Evolutionary conservation across 2,329 filamentous ascomycete species (phyloP).

Genomic region (Aspergillus hortae): DNA sequence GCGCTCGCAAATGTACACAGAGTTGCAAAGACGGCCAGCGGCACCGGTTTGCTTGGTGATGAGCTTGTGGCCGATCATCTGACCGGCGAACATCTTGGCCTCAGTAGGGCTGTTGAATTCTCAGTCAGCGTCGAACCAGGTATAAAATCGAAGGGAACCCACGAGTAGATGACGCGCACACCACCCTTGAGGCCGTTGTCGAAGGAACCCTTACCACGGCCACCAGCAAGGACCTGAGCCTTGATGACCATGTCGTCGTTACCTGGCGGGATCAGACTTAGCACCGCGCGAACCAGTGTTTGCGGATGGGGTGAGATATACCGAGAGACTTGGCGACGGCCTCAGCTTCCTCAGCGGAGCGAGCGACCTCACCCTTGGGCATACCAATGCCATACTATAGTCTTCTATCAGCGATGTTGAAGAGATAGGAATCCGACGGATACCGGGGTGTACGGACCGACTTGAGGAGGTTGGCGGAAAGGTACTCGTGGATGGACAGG

Average conservation of each 20-base stretch:
- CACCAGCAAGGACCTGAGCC: conserved; percentile 96
- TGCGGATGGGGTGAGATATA: conserved; percentile 34
- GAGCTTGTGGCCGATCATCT: conserved; percentile 99
- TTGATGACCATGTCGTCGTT: conserved; percentile 98
- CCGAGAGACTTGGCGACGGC: conserved; percentile 84
- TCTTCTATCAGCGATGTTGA: conserved; percentile 20
- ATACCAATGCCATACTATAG: conserved; percentile 87
- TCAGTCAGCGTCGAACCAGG: conserved; percentile 9
- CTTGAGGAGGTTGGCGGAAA: conserved; percentile 86
- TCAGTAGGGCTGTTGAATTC: conserved; percentile 61
- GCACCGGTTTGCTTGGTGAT: conserved; percentile 99
- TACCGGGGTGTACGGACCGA: conserved; percentile 42
- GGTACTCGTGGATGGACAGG: conserved; percentile 97
- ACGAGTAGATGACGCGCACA: conserved; percentile 97
- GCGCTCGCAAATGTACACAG: conserved; percentile 98
- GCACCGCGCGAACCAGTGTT: conserved; percentile 10
- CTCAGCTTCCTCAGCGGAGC: conserved; percentile 82
- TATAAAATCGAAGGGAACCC: conserved; percentile 28
- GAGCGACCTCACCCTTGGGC: conserved; percentile 83
- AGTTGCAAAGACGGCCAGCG: conserved; percentile 86
- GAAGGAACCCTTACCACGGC: conserved; percentile 95
- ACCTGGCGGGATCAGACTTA: conserved; percentile 40
- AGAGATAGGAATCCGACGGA: neutral
- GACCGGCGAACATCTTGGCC: conserved; percentile 95
- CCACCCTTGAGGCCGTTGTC: conserved; percentile 99